A percentile compares a stretch with the other conserved stretches of the same genome.
phyloP scores from a whole-genome alignment of 2,329 filamentous ascomycete genomes.

The Pyrenophora tritici-repentis region DNA sequence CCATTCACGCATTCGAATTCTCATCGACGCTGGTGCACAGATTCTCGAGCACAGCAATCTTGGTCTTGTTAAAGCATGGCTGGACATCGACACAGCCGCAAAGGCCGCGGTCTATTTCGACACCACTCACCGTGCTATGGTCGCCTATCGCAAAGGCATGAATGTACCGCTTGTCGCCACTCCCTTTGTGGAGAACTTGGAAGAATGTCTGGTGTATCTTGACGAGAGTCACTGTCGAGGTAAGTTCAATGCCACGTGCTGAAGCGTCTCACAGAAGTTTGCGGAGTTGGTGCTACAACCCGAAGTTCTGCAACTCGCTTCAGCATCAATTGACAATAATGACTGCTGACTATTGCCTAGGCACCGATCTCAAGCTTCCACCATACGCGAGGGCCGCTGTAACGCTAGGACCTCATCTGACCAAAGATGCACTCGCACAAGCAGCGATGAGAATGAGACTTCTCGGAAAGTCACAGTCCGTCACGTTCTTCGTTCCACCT shows the following conservation, averaged over 20 bases:
- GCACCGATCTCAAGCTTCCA: constrained; percentile 68
- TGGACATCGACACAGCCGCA: constrained; percentile 47
- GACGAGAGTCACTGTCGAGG: constrained; percentile 74
- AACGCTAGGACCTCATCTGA: constrained; percentile 66
- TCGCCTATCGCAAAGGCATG: constrained; percentile 45
- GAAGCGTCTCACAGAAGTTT: no score
- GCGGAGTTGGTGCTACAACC: no score
- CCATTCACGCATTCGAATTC: constrained; percentile 57
- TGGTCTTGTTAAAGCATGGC: constrained; percentile 57
- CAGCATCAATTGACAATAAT: no score
- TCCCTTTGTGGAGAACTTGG: constrained; percentile 60
- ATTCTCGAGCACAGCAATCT: constrained; percentile 62
- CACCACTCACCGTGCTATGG: constrained; percentile 59
- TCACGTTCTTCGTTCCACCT: constrained; percentile 58
- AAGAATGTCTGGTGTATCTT: constrained; percentile 67
- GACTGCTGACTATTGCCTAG: no score
- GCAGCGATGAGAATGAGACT: no score
- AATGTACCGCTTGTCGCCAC: constrained; percentile 62
- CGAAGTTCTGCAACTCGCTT: no score
- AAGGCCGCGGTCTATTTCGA: constrained; percentile 59
- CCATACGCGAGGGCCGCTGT: constrained; percentile 65
- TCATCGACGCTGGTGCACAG: constrained; percentile 73
- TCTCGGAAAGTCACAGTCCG: constrained; percentile 58
- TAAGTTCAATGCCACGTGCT: no score
- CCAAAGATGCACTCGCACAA: constrained; percentile 73